Base-by-base conservation (phyloP, 2,329 filamentous ascomycete species). In the Ophiostoma australiae region DNA sequence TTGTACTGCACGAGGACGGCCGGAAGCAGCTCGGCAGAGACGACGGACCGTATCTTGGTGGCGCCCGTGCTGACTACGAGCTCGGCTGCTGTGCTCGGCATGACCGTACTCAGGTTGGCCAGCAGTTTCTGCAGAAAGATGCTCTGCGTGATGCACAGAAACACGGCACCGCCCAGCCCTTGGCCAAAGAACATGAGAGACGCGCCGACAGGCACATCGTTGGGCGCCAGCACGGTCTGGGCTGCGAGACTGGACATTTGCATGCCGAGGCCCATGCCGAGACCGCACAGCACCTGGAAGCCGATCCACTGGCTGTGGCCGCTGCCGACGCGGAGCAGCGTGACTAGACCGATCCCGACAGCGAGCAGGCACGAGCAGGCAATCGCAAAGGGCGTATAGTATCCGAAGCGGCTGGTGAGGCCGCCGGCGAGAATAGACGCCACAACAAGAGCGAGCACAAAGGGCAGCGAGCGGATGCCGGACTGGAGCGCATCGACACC, bases 1-100 rank as follows among this genome's bases (percentile, higher is more conserved):
- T 90, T 91, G 79, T 91, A 91, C 0, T 83, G 86, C 1, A 55
- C 20, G 61, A 72, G 39, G 0, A 65, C 39, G 1, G 35, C 67
- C 17, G 72, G 61, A 35, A 80, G 71, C 23, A 74, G 70, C 0
- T 70, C 44, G 0, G 68, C 31, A 15, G 70, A 17, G 33, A 73
- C 68, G 1, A 63, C 44, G 37, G 17, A 15, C 15, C 63, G 48
- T 33, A 71, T 58, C 37, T 35, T 27, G 3, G 72, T 72, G 11
- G 70, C 72, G 11, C 70, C 70, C 4, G 55, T 65, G 35, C 55
- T 52, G 48, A 67, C 68, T 5, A 70, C 11, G 72, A 7, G 52
- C 52, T 31, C 23, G 10, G 52, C 52, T 58, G 23, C 52, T 6
- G 23, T 11, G n/a, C 11, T 27, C 13, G 52, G 23, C 52, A 58